Conservation (phyloP, 768 basidiomycete species). For the Podaxis sp. region DNA sequence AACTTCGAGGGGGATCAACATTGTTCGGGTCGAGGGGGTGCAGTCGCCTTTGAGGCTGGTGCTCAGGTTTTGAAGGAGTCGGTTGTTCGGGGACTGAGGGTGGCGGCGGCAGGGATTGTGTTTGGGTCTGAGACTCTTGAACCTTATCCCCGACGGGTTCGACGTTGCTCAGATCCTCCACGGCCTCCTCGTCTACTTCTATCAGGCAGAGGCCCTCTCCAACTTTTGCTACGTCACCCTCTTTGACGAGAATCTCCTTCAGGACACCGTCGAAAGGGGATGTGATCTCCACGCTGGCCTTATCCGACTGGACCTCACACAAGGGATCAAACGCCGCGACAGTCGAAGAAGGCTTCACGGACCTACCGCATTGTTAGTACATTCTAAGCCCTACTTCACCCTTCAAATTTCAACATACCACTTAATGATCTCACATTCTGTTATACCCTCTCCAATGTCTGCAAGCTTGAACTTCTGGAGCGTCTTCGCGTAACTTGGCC, state of each 20-base stretch:
- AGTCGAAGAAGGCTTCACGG: slow-evolving; percentile 43
- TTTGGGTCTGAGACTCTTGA: slow-evolving; percentile 6
- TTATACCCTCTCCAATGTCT: slow-evolving; percentile 89
- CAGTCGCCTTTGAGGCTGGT: slow-evolving; percentile 12
- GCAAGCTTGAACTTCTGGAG: slow-evolving; percentile 66
- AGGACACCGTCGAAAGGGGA: slow-evolving; percentile 79
- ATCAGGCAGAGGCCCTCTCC: slow-evolving; percentile 75
- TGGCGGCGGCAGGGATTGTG: slow-evolving; percentile 2
- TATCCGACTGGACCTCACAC: slow-evolving; percentile 88
- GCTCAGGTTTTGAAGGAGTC: slow-evolving; percentile 5
- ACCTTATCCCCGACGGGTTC: background rate
- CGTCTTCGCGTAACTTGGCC: slow-evolving; percentile 3
- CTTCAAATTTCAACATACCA: slow-evolving; percentile 48
- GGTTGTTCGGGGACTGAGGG: slow-evolving; percentile 11
- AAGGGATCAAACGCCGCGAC: slow-evolving; percentile 68
- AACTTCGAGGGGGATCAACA: background rate
- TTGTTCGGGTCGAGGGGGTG: slow-evolving; percentile 63
- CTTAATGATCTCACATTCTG: slow-evolving; percentile 84
- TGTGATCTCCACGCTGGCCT: slow-evolving; percentile 88
- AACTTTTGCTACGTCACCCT: slow-evolving; percentile 83
- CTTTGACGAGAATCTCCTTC: slow-evolving; percentile 66
- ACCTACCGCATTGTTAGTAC: slow-evolving; percentile 40
- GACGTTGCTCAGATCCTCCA: slow-evolving; percentile 16
- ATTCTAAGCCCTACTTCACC: no score
- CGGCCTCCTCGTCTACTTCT: slow-evolving; percentile 65